Base-by-base conservation (phyloP, 768 basidiomycete species). In the Calocybe indica region DNA sequence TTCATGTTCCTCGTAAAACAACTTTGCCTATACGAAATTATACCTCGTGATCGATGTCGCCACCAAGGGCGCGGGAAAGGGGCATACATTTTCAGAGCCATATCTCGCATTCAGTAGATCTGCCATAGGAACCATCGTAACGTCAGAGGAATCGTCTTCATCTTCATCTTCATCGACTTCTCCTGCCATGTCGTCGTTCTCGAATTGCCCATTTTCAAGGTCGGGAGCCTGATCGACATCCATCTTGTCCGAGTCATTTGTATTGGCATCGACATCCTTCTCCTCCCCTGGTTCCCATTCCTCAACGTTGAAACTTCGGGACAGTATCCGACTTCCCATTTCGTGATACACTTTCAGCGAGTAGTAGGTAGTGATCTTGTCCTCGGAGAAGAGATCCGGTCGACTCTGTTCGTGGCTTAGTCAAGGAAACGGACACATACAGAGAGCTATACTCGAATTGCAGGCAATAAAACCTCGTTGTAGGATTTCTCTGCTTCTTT, bases 101-200 rank as follows among this genome's bases (percentile, higher is more conserved):
- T 81, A 89, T 45, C 83, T 78, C 8, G 95, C 96, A 58, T 99
- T 99, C 42, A 99, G 70, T 70, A 98, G 82, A 65, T 99, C 96
- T 3, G 96, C 96, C 70, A 98, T 82, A 0, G 95, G 94, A 4
- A 97, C 88, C 92, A 98, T 93, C 2, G 88, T 82, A 7, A 89
- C 80, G 52, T 87, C 80, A 7, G 75, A 73, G 5, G 78, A 67
- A 49, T 81, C 77, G 13, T 79, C 79, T 3, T 64, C 69, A 1
- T 77, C 78, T 12, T 80, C 59, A 22, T 22, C 22, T 3, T 73
- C 71, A 9, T 70, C 70, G 5, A 57, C 58, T 1, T 63, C 71
- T 13, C 66, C 69, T 14, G 63, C 64, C 11, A 49, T 46, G 12
- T 41, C 40, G 22, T 28, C 40, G 7, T 41, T n/a, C 22, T 33